A percentile compares a stretch with the other conserved stretches of the same genome.
phyloP scores from a whole-genome alignment of 805 yeast genomes.

The Cyberlindnera xishuangbannaensis region DNA sequence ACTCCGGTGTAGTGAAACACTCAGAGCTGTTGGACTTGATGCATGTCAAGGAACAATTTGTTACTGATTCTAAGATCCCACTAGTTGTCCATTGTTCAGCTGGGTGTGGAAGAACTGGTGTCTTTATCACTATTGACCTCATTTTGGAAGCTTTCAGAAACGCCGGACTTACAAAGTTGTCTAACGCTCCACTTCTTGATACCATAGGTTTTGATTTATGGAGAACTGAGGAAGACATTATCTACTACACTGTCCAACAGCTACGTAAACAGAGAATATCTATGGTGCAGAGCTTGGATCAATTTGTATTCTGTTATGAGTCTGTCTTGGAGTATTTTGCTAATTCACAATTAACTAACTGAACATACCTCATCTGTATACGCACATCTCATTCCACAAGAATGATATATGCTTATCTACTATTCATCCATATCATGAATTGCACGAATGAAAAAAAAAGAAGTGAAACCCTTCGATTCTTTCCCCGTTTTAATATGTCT shows the following conservation, averaged over 20 bases:
- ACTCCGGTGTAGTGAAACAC: slow-evolving; percentile 59
- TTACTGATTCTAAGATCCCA: slow-evolving; percentile 33
- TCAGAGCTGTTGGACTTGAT: slow-evolving; percentile 27
- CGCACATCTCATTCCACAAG: no score
- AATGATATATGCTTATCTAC: no score
- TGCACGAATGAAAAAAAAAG: no score
- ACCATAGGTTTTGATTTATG: slow-evolving; percentile 14
- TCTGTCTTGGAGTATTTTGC: slow-evolving; percentile 29
- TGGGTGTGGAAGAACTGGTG: slow-evolving; percentile 96
- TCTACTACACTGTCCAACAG: slow-evolving; percentile 56
- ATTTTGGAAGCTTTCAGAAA: slow-evolving; percentile 16
- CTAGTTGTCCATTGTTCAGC: slow-evolving; percentile 90
- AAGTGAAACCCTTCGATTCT: no score
- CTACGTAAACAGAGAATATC: slow-evolving; percentile 72
- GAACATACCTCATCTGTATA: no score
- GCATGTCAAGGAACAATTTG: slow-evolving; percentile 26
- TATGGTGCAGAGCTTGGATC: slow-evolving; percentile 80
- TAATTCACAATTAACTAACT: background rate
- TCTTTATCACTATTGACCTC: slow-evolving; percentile 64
- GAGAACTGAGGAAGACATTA: slow-evolving; percentile 39
- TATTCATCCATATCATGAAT: no score
- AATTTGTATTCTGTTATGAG: slow-evolving; percentile 71
- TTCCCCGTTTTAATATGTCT: no score
- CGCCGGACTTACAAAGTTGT: background rate
- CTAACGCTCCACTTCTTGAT: no score